A percentile compares a stretch with the other conserved stretches of the same genome.
phyloP scores from a whole-genome alignment of 352 stramenopile genomes.

The Phytophthora meadii region DNA sequence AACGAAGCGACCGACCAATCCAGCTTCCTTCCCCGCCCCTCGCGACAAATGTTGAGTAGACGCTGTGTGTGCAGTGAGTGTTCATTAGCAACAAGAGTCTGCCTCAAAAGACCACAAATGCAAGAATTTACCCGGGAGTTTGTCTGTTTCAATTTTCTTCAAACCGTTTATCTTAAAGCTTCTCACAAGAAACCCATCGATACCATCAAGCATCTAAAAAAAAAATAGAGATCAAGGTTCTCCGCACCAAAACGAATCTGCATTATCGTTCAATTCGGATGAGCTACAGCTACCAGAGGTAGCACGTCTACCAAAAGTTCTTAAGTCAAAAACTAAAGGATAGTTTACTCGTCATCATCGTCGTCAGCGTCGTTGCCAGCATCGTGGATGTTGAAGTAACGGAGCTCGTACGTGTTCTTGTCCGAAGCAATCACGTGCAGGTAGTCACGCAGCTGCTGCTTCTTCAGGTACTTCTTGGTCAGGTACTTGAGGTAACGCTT shows the following conservation, averaged over 20 bases:
- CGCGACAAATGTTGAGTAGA: conserved; percentile 45
- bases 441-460: conserved; percentile 99
- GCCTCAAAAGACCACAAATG: conserved; percentile 24
- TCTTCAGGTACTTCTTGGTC: conserved; percentile 99
- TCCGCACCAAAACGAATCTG: conserved; percentile 40
- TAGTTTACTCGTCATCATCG: conserved; percentile 88
- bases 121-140: conserved; percentile 19
- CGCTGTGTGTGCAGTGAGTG: conserved; percentile 35
- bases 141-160: no score
- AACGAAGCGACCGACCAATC: conserved; percentile 35
- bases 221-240: conserved; percentile 19
- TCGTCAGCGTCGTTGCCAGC: conserved; percentile 92
- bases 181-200: no score
- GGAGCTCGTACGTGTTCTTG: conserved; percentile 99
- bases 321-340: conserved; percentile 6
- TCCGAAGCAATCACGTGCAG: conserved; percentile 98
- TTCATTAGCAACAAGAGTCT: conserved; percentile 21
- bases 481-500: conserved; percentile 99
- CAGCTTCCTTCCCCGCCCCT: conserved; percentile 18
- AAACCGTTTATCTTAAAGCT: no score
- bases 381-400: conserved; percentile 98
- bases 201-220: neutral
- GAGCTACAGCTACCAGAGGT: conserved; percentile 6
- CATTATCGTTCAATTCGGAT: conserved; percentile 39
- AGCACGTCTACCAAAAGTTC: neutral